phyloP scores from a whole-genome alignment of 2,329 filamentous ascomycete genomes.

The Apiospora pterosperma region DNA sequence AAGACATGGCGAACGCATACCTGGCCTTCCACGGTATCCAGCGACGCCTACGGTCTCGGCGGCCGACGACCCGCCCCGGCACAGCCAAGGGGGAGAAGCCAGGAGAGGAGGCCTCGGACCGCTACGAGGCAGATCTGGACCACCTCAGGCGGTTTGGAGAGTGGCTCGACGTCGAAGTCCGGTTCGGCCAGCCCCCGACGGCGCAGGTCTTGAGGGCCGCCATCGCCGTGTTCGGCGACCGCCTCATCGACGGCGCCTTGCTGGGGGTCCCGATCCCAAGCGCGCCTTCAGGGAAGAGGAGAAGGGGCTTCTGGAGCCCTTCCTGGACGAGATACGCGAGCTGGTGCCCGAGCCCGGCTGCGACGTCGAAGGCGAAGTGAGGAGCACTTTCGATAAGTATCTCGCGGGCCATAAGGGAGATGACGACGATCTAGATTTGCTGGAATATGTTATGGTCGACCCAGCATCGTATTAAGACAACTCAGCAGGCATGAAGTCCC shows the following conservation, averaged over 20 bases:
- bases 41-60: not conserved
- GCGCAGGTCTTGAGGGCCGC: not conserved
- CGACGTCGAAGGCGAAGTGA: not conserved
- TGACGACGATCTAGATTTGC: no score
- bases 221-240: not conserved
- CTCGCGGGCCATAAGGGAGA: not conserved
- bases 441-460: no score
- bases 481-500: no score
- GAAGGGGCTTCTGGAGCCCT: not conserved
- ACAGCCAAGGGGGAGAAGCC: not conserved
- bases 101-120: not conserved
- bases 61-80: not conserved
- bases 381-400: not conserved
- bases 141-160: not conserved
- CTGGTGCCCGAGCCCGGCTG: rapidly evolving
- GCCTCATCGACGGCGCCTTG: rapidly evolving
- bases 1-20: not conserved
- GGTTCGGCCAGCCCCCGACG: not conserved
- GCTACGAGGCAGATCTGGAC: not conserved
- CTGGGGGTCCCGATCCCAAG: not conserved
- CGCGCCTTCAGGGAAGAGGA: not conserved
- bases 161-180: not conserved
- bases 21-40: not conserved
- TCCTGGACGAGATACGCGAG: not conserved
- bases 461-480: no score